Conservation (phyloP, 306 rosid genomes). For the Cicer bijugum region DNA sequence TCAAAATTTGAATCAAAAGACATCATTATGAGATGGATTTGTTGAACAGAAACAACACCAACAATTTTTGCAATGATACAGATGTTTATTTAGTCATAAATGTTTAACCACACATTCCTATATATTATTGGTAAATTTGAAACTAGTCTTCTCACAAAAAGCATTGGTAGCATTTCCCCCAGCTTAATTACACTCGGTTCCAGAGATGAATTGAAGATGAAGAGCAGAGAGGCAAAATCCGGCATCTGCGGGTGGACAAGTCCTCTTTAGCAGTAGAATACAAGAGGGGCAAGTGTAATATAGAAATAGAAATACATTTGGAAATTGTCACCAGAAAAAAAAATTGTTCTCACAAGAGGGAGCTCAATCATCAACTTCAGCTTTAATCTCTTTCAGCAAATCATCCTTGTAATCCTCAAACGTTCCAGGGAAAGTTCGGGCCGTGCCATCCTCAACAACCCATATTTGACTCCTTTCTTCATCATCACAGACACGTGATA, state of each 20-base stretch:
- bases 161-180: constrained; percentile 21
- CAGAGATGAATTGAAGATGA: not conserved
- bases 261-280: constrained; percentile 29
- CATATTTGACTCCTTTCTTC: constrained; percentile 79
- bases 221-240: constrained; percentile 29
- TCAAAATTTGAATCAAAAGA: constrained; percentile 11
- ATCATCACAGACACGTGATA: constrained; percentile 73
- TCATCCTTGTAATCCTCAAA: constrained; percentile 33
- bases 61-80: not conserved
- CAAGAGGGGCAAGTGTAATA: not conserved
- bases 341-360: constrained; percentile 20
- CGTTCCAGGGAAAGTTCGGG: constrained; percentile 31
- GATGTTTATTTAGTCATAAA: constrained; percentile 39
- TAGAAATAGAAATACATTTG: constrained; percentile 3
- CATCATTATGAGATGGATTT: not conserved
- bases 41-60: constrained; percentile 26
- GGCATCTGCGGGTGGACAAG: constrained; percentile 10
- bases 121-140: constrained; percentile 15
- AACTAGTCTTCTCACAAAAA: constrained; percentile 2
- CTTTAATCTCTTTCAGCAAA: constrained; percentile 36
- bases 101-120: constrained; percentile 15
- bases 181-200: constrained; percentile 43
- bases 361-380: constrained; percentile 37
- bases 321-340: not conserved
- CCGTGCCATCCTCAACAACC: constrained; percentile 74